These are phyloP conservation scores for Didymella glomerata DNA, from an alignment of 2,329 filamentous ascomycete genomes.

Conservation along the genomic window DNA sequence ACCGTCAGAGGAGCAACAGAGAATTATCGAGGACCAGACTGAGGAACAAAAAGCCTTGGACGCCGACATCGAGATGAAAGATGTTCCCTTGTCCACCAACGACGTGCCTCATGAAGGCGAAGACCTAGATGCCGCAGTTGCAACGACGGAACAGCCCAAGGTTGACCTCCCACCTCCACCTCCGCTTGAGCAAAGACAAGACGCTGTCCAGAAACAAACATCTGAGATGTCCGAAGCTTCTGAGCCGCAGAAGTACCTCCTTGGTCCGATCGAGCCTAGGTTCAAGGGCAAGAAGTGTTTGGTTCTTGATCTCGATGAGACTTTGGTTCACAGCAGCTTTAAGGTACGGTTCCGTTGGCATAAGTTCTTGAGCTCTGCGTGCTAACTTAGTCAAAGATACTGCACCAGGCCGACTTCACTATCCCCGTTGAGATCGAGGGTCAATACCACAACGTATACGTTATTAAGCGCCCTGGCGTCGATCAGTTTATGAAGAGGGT, in stretches of 20 bases:
- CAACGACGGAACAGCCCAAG: constrained; percentile 45
- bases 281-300: constrained; percentile 91
- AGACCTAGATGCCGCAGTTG: constrained; percentile 30
- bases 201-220: constrained; percentile 50
- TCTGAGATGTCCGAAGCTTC: constrained; percentile 54
- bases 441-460: constrained; percentile 98
- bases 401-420: constrained; percentile 98
- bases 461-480: constrained; percentile 98
- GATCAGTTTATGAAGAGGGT: constrained; percentile 99
- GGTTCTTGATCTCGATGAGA: constrained; percentile 95
- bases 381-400: constrained; percentile 68
- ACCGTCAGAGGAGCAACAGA: constrained; percentile 49
- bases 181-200: constrained; percentile 58
- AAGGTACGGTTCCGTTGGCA: constrained; percentile 69
- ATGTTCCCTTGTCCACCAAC: constrained; percentile 62
- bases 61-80: constrained; percentile 70
- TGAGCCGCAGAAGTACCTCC: constrained; percentile 70
- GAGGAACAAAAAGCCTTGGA: constrained; percentile 59
- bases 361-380: not conserved
- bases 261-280: constrained; percentile 82
- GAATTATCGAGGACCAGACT: constrained; percentile 60
- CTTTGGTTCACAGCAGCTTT: constrained; percentile 97
- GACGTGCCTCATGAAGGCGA: constrained; percentile 57
- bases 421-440: constrained; percentile 99
- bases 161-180: constrained; percentile 66